Base-by-base conservation (phyloP, 495 filamentous ascomycete species). In the Parmelia sp. region DNA sequence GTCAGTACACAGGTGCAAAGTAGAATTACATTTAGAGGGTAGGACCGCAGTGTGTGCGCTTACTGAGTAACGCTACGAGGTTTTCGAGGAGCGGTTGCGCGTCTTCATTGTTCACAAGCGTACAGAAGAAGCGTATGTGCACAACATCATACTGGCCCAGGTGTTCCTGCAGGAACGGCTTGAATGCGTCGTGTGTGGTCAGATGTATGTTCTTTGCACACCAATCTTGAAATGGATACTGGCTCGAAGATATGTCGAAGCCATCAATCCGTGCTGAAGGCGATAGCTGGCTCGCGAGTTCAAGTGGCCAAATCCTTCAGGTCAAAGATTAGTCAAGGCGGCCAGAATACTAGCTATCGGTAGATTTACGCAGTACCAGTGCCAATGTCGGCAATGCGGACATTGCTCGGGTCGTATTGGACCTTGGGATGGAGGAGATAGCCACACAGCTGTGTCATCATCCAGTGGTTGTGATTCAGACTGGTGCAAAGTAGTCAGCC, bases 61-160 rank as follows among this genome's bases (percentile, higher is more conserved):
- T 73, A 78, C 75, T 78, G 12, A 77, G 39, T 4, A 78, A 27
- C 4, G 61, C 61, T 7, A 68, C 55, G 0, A 75, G 55, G 58
- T 78, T 75, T 11, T 42, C 53, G 0, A 77, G 37, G 0, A 71
- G 69, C 0, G 23, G 55, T 0, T 65, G 19, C 25, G 70, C 72
- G 11, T 74, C 71, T 2, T 62, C 65, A 25, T 70, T 49, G 31
- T 69, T 66, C 11, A 78, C 37, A 5, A 71, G 71, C 0, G 63
- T 68, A 21, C 69, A 67, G 11, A 78, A 59, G 11, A 74, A 65
- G 8, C 73, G 67, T 33, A 78, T 60, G 58, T 78, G 72, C 0
- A 78, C 73, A 17, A 78, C 58, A 47, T 77, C 76, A 40, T 75
- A 78, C 15, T 68, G 67, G 14, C 65, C 68, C 8, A 66, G 56